Evolutionary conservation across 257 asterid species (phyloP).

Genomic region (Scutellaria galericulata): DNA sequence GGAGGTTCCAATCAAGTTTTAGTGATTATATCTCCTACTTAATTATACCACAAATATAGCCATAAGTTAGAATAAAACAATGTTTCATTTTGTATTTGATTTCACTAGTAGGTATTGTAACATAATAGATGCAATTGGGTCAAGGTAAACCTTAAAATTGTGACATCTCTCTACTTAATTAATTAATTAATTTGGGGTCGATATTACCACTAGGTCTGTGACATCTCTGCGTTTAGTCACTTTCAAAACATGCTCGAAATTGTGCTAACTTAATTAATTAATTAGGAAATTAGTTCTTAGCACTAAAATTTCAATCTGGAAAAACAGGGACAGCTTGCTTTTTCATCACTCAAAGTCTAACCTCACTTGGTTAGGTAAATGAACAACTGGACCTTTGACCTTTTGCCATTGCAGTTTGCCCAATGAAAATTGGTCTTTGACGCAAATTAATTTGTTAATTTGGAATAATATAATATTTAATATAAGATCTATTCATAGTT

Average conservation of each 20-base stretch:
- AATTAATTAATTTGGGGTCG: neutral
- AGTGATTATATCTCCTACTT: slow-evolving; percentile 32
- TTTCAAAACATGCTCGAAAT: slow-evolving; percentile 40
- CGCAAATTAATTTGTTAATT: neutral
- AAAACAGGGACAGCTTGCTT: slow-evolving; percentile 34
- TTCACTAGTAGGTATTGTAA: too few species aligned
- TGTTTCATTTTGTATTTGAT: too few species aligned
- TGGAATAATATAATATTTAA: neutral
- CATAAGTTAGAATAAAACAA: too few species aligned
- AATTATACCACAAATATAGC: too few species aligned
- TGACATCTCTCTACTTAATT: slow-evolving; percentile 1
- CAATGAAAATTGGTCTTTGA: neutral
- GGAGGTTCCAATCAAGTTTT: neutral
- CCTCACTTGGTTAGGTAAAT: slow-evolving; percentile 39
- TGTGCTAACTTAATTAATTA: neutral
- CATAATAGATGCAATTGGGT: neutral
- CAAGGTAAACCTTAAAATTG: neutral
- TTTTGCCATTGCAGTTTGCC: slow-evolving; percentile 17
- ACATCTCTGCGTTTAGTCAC: slow-evolving; percentile 25
- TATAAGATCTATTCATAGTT: neutral
- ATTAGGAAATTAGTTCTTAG: slow-evolving; percentile 3
- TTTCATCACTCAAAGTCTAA: slow-evolving; percentile 34
- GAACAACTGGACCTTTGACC: slow-evolving; percentile 39
- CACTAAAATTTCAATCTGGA: neutral
- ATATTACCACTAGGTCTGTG: neutral